A percentile compares a stretch with the other conserved stretches of the same genome.
Conservation (phyloP, 2,329 filamentous ascomycete species). For the Fusarium subglutinans region DNA sequence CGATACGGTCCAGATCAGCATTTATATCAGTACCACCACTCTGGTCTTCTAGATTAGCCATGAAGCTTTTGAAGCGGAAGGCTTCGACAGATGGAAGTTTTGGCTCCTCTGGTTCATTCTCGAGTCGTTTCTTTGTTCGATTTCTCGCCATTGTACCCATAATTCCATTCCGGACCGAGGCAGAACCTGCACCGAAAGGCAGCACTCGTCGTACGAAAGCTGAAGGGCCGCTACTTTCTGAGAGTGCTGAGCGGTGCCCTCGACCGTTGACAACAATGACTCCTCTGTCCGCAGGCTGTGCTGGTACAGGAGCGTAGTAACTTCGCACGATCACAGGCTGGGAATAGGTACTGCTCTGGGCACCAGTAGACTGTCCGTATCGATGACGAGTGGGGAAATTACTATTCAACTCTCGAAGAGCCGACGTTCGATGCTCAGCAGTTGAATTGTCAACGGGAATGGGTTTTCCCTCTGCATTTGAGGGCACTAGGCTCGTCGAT, state of each 20-base stretch:
- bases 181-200: constrained; percentile 46
- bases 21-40: constrained; percentile 58
- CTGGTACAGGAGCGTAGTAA: constrained; percentile 61
- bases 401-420: constrained; percentile 67
- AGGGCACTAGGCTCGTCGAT: constrained; percentile 62
- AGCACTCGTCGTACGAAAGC: constrained; percentile 45
- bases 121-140: constrained; percentile 50
- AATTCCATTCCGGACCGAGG: constrained; percentile 51
- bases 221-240: constrained; percentile 43
- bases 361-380: constrained; percentile 65
- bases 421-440: constrained; percentile 65
- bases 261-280: constrained; percentile 45
- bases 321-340: constrained; percentile 74
- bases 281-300: constrained; percentile 46
- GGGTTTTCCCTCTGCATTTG: constrained; percentile 64
- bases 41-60: constrained; percentile 63
- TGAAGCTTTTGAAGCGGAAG: constrained; percentile 72
- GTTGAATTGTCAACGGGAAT: constrained; percentile 66
- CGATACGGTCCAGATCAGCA: constrained; percentile 70
- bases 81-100: constrained; percentile 70
- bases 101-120: constrained; percentile 47
- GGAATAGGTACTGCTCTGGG: constrained; percentile 67
- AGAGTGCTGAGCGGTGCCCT: constrained; percentile 39
- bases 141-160: constrained; percentile 56
- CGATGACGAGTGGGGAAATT: constrained; percentile 66